Conservation (phyloP, 257 asterid genomes). For the Solanum boliviense region DNA sequence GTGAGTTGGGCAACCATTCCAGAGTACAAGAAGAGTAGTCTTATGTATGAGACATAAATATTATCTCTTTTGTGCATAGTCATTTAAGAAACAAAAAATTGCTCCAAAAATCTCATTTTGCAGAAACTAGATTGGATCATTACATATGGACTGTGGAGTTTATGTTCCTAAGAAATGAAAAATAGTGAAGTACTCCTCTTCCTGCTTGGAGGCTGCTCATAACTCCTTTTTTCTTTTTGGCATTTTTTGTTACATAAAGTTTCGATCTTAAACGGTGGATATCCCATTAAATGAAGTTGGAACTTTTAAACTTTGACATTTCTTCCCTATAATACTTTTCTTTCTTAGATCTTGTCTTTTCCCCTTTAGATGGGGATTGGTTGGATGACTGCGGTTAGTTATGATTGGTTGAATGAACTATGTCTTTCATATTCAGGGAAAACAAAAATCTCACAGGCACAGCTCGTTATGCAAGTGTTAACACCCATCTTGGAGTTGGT, state of each 20-base stretch:
- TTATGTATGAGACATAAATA: neutral
- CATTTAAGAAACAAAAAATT: neutral
- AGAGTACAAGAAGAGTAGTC: neutral
- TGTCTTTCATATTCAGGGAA: constrained; percentile 43
- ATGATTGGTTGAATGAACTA: neutral
- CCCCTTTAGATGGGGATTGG: neutral
- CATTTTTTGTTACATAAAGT: neutral
- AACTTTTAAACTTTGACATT: neutral
- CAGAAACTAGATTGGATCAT: neutral
- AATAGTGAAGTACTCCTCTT: neutral
- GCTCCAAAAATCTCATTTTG: neutral
- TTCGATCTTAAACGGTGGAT: neutral
- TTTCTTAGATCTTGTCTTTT: neutral
- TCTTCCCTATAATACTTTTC: neutral
- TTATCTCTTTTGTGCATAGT: neutral
- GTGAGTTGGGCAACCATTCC: neutral
- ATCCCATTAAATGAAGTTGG: neutral
- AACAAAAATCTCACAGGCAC: constrained; percentile 95
- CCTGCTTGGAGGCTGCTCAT: neutral
- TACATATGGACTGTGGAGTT: neutral
- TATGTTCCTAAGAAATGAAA: neutral
- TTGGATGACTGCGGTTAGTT: neutral
- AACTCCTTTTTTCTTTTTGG: neutral
- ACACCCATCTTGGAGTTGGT: constrained; percentile 97
- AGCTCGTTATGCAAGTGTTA: constrained; percentile 94